Evolutionary conservation across 169 alveolate genomes (phyloP).

Genomic region (Theileria orientalis): DNA sequence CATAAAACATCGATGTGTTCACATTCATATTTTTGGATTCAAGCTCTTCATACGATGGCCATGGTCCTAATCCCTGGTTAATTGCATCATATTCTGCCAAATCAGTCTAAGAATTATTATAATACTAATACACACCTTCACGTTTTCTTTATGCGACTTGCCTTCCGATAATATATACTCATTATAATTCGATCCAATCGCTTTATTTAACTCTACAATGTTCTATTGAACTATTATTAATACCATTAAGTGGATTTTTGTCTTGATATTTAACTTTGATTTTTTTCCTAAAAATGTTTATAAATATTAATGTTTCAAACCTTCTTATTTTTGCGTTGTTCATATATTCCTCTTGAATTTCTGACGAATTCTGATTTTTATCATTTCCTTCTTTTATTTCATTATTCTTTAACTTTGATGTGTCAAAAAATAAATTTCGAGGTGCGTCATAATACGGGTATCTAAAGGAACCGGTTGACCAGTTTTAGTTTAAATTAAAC

Average conservation of each 20-base stretch:
- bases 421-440: conserved; percentile 48
- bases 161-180: conserved; percentile 27
- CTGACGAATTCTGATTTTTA: not conserved
- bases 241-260: conserved; percentile 55
- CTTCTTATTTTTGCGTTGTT: conserved; percentile 25
- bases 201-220: conserved; percentile 45
- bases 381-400: conserved; percentile 12
- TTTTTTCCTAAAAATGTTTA: conserved; percentile 14
- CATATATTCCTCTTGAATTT: conserved; percentile 33
- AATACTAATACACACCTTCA: conserved; percentile 12
- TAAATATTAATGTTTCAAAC: not conserved
- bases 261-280: conserved; percentile 25
- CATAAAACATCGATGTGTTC: conserved; percentile 37
- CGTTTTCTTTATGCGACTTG: not conserved
- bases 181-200: conserved; percentile 30
- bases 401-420: conserved; percentile 1
- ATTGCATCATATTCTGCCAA: conserved; percentile 72
- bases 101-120: conserved; percentile 61
- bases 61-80: conserved; percentile 70
- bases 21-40: conserved; percentile 39
- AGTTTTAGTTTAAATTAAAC: not conserved
- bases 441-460: conserved; percentile 69
- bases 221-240: not conserved
- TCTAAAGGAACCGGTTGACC: not conserved
- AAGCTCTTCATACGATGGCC: conserved; percentile 73